phyloP scores from a whole-genome alignment of 169 alveolate genomes.

The Theileria annulata region DNA sequence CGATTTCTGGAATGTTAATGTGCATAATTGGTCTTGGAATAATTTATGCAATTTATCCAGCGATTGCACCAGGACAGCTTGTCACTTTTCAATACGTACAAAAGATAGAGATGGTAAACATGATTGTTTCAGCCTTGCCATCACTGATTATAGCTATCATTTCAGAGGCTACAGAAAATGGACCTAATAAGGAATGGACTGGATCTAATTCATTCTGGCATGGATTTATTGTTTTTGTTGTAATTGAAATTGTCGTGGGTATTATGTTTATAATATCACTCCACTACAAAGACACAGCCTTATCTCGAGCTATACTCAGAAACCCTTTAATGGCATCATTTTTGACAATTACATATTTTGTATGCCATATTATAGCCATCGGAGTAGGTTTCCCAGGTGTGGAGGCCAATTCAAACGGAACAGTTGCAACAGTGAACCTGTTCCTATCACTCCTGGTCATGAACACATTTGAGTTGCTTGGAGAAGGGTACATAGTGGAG shows the following conservation, averaged over 20 bases:
- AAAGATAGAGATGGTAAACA: not conserved
- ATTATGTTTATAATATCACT: not conserved
- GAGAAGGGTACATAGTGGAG: slow-evolving; percentile 17
- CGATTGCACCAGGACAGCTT: slow-evolving; percentile 14
- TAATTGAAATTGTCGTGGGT: not conserved
- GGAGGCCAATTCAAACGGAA: slow-evolving; percentile 1
- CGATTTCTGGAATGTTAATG: slow-evolving; percentile 21
- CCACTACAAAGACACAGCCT: slow-evolving; percentile 2
- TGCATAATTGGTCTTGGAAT: slow-evolving; percentile 9
- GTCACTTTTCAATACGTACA: not conserved
- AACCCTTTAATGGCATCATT: slow-evolving; percentile 13
- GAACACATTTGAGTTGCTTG: slow-evolving; percentile 10
- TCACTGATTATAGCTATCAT: not conserved
- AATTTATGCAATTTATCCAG: slow-evolving; percentile 18
- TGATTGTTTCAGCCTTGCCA: slow-evolving; percentile 24
- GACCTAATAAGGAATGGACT: slow-evolving; percentile 17
- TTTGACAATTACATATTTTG: slow-evolving; percentile 4
- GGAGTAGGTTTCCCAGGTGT: slow-evolving; percentile 27
- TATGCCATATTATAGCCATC: not conserved
- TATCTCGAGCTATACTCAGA: not conserved
- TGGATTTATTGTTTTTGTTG: not conserved
- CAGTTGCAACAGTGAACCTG: slow-evolving; percentile 10
- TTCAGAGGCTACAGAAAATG: slow-evolving; percentile 2
- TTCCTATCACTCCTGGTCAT: slow-evolving; percentile 1
- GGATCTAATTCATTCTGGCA: slow-evolving; percentile 9